A percentile compares a stretch with the other conserved stretches of the same genome.
These are phyloP conservation scores for Chlamydomonas urium DNA, from an alignment of 139 green algal genomes.

Conservation along the genomic window DNA sequence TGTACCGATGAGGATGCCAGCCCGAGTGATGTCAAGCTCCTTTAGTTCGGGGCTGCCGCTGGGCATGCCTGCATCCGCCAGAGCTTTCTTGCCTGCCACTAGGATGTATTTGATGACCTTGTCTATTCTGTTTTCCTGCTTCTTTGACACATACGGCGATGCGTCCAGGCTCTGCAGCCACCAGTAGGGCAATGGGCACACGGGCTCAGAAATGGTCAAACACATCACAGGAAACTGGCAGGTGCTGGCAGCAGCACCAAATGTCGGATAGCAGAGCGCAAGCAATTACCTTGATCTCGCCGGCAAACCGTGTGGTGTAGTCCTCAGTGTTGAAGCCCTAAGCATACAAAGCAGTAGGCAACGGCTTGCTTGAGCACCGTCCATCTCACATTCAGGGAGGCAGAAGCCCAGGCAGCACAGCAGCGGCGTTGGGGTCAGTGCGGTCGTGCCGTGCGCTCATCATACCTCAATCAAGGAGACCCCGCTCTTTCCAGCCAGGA, in stretches of 20 bases:
- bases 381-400: no score
- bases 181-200: no score
- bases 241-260: no score
- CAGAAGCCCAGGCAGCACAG: no score
- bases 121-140: slow-evolving; percentile 91
- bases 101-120: slow-evolving; percentile 47
- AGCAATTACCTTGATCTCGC: slow-evolving; percentile 75
- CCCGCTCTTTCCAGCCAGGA: slow-evolving; percentile 82
- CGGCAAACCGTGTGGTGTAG: slow-evolving; percentile 90
- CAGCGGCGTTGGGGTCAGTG: not conserved
- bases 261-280: no score
- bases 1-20: slow-evolving; percentile 85
- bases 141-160: slow-evolving; percentile 80
- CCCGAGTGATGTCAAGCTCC: slow-evolving; percentile 70
- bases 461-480: slow-evolving; percentile 71
- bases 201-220: no score
- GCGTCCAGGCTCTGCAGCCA: slow-evolving; percentile 66
- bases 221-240: no score
- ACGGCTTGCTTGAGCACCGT: no score
- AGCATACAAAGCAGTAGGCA: no score
- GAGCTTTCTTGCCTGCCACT: slow-evolving; percentile 49
- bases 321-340: slow-evolving; percentile 78
- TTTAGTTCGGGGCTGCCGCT: slow-evolving; percentile 47
- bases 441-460: no score
- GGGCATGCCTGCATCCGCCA: slow-evolving; percentile 59